Evolutionary conservation across 768 basidiomycete species (phyloP), one percentile per base, ranked within the genome.

Genomic region (Krasilnikovozyma curviuscula): DNA sequence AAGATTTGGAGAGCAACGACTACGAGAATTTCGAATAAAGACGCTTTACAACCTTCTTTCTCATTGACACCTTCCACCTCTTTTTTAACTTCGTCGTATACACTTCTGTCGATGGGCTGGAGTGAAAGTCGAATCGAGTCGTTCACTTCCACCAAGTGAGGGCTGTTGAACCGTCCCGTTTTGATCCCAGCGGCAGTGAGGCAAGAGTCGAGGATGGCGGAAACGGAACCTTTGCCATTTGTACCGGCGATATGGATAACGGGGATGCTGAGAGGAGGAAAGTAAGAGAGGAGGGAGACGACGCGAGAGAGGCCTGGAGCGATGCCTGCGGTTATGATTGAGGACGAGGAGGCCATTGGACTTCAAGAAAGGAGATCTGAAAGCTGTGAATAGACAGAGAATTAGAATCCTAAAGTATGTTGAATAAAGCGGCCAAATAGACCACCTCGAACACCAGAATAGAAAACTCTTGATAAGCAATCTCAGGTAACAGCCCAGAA

Each of bases 171-270:
- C 30, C 81, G 72, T 7, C 85, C 93, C 10, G 82, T 68, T 1
- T 69, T 63, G n/a, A 78, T 67, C 0, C 68, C 64, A 6, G 78
- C 70, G 5, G 70, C 64, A 5, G 61, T 59, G 7, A 95, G 66
- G 56, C 84, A 80, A 35, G 83, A 83, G 0, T 83, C 75, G 10
- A 93, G 63, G 30, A 86, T 68, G 5, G 79, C 78, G 1, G 85
- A 78, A 12, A 91, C 84, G 56, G 83, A 89, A 30, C 93, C 93
- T 64, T 97, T 98, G 8, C 91, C 91, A 65, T 98, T 97, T 0
- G 93, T 98, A 0, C 93, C 93, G 7, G 86, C 78, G 49, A 97
- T 72, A 59, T 98, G 93, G 30, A 83, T 69, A 0, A 86, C 84
- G 0, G 86, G 91, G 2, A 83, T 72, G 0, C 70, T 74, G 58